Base-by-base conservation (phyloP, 2,329 filamentous ascomycete species). In the Fusarium albosuccineum region DNA sequence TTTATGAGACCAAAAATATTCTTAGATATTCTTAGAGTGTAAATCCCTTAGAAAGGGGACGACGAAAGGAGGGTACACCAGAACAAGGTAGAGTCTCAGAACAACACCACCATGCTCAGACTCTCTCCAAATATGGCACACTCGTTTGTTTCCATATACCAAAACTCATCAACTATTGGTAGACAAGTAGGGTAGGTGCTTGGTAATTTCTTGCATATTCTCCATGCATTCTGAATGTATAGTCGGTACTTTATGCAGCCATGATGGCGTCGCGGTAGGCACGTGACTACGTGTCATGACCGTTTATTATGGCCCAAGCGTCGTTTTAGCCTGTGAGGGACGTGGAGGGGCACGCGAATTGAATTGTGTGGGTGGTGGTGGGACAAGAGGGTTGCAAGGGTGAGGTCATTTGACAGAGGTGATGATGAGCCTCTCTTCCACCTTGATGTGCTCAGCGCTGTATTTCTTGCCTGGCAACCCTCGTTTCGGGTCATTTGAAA, bases 251-350 rank as follows among this genome's bases (percentile, higher is more conserved):
- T 33, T 10, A 33, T 33, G 30, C 30, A 33, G 30, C 30, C 34
- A 56, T 44, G 13, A 48, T 39, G 44, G 13, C 64, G 52, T 64
- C 60, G 60, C 68, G 56, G 39, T 3, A 51, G 9, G 13, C 73
- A 78, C 75, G 76, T 77, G 74, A 78, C 60, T 74, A 75, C 76
- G 76, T 77, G 76, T 78, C 75, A 76, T 68, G 61, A 65, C 66
- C 68, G 70, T 66, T 66, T 54, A 44, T 56, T 61, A 62, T 60
- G 67, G 61, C 54, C 63, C 55, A 62, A 73, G 71, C 68, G 66
- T 53, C 44, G 39, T 62, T 54, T 61, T 64, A 64, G 53, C 51
- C 57, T 56, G 53, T 46, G 29, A 64, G 51, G 46, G 64, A 51
- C 29, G 57, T 59, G 53, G 48, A 42, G 48, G 46, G 62, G 48